Conservation (phyloP, 805 yeast genomes). For the Candida awuae region DNA sequence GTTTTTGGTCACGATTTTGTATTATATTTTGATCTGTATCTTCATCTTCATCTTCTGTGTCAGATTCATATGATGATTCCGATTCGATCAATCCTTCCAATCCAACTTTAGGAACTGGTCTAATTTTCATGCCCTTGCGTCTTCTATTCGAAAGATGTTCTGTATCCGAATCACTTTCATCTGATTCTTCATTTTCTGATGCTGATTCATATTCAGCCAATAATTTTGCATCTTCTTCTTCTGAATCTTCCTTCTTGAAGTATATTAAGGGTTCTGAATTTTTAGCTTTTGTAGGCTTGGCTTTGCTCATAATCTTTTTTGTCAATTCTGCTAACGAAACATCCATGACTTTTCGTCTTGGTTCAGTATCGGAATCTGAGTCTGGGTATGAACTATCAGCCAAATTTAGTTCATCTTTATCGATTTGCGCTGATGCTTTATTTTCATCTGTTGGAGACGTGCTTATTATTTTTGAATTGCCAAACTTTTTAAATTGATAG, state of each 20-base stretch:
- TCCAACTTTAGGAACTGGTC: background rate
- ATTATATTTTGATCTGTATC: background rate
- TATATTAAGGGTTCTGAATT: background rate
- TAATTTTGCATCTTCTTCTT: background rate
- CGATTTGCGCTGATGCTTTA: background rate
- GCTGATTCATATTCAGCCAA: conserved; percentile 1
- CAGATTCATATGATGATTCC: background rate
- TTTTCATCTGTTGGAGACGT: no score
- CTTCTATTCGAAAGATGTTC: background rate
- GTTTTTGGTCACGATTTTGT: no score
- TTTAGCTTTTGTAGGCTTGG: background rate
- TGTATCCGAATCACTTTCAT: background rate
- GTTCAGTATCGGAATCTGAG: conserved; percentile 1
- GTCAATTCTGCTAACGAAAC: conserved; percentile 16
- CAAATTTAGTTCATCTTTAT: background rate
- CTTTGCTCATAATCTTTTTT: conserved; percentile 11
- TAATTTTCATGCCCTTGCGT: background rate
- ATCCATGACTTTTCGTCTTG: conserved; percentile 1
- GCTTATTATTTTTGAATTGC: no score
- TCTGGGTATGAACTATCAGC: background rate
- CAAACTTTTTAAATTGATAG: conserved; percentile 15
- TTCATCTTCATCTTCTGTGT: background rate
- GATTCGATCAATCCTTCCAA: conserved; percentile 4
- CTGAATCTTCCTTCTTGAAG: conserved; percentile 1
- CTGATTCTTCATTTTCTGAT: background rate